phyloP scores from a whole-genome alignment of 495 filamentous ascomycete species.

The Trypethelium eluteriae region DNA sequence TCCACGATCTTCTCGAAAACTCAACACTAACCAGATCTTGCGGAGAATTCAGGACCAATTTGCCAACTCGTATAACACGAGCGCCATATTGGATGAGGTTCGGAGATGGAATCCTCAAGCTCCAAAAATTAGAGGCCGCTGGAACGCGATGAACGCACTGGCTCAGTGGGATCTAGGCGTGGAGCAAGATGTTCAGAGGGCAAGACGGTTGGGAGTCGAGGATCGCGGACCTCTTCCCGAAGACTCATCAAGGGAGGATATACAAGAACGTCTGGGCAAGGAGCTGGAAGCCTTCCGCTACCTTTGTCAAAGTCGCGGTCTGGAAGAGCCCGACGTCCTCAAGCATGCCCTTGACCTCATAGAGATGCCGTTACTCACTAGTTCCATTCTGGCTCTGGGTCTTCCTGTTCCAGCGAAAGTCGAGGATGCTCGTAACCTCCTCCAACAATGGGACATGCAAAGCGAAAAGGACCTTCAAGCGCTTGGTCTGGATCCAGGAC shows the following conservation, averaged over 20 bases:
- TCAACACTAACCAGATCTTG: neutral
- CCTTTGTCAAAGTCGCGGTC: neutral
- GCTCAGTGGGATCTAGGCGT: neutral
- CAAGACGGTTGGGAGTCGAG: neutral
- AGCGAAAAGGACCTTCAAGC: neutral
- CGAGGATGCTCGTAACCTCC: neutral
- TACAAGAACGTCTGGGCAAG: neutral
- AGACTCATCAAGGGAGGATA: neutral
- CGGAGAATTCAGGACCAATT: constrained; percentile 2
- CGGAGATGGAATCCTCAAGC: neutral
- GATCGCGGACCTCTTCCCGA: neutral
- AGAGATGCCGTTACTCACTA: neutral
- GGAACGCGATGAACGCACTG: neutral
- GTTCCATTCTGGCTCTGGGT: neutral
- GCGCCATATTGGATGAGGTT: neutral
- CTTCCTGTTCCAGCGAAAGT: neutral
- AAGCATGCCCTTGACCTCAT: neutral
- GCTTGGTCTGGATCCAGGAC: neutral
- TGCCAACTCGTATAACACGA: neutral
- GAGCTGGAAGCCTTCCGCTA: neutral
- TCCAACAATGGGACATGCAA: neutral
- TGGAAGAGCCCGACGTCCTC: neutral
- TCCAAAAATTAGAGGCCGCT: neutral
- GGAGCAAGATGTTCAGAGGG: neutral
- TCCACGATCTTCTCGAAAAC: neutral